Conservation (phyloP, 2,329 filamentous ascomycete species). For the Colletotrichum lindemuthianum region DNA sequence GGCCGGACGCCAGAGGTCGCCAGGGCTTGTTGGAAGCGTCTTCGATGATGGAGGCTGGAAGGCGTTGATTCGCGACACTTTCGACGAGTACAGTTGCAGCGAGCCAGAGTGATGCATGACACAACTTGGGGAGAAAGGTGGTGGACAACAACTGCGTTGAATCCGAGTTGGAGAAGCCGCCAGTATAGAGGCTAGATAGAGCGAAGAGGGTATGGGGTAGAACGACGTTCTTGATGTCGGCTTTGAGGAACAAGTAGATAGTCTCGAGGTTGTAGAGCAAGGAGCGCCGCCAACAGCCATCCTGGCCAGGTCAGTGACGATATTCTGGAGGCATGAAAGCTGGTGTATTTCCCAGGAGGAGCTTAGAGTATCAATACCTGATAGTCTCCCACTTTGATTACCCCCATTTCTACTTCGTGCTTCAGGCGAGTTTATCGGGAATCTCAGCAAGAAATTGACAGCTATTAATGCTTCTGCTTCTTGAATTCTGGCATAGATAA, state of each 20-base stretch:
- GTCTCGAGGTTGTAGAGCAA: slow-evolving; percentile 35
- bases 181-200: slow-evolving; percentile 18
- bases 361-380: too few relatives aligned
- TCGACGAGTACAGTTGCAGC: not conserved
- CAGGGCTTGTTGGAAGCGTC: slow-evolving; percentile 54
- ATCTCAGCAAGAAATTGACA: too few relatives aligned
- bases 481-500: too few relatives aligned
- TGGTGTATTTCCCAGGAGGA: too few relatives aligned
- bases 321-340: not conserved
- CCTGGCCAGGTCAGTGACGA: not conserved
- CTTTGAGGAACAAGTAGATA: slow-evolving; percentile 44
- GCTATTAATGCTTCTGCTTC: too few relatives aligned
- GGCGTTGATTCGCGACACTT: slow-evolving; percentile 50
- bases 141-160: accelerated
- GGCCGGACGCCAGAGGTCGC: slow-evolving; percentile 43
- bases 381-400: too few relatives aligned
- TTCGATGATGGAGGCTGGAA: slow-evolving; percentile 45
- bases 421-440: too few relatives aligned
- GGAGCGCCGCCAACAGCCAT: not conserved
- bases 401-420: too few relatives aligned
- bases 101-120: not conserved
- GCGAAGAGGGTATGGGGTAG: slow-evolving; percentile 44
- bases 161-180: not conserved
- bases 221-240: slow-evolving; percentile 45
- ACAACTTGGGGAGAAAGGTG: not conserved